Base-by-base conservation (phyloP, 768 basidiomycete genomes). In the Leccinellum rugosiceps region DNA sequence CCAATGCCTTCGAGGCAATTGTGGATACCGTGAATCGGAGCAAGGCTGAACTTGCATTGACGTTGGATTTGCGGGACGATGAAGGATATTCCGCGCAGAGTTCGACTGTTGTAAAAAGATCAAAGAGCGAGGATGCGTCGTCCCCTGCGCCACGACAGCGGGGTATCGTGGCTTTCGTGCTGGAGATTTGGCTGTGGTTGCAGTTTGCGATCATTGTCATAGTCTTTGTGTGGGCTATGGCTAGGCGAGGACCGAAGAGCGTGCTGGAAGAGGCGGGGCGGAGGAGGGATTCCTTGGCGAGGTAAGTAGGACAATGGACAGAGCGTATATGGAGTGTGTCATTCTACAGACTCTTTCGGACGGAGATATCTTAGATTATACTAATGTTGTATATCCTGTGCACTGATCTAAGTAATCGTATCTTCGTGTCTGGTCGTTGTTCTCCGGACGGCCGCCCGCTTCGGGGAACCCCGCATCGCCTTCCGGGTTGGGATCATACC, bases 111-210 rank as follows among this genome's bases (percentile, higher is more conserved):
- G 50, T 25, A 25, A 32, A 26, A 47, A 59, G 26, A n/a, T 61
- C 62, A 6, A 48, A 50, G 31, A 56, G 44, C 6, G 45, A 45
- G 38, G 38, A 54, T 51, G 46, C 62, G 57, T 58, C 64, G 4
- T n/a, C 55, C 17, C 41, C 55, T 19, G 51, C 54, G 15, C 68
- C 70, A 0, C 71, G 68, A 56, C 65, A 71, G 15, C 73, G 76
- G 6, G 65, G 71, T 7, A 59, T 77, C 21, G 73, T 75, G 32
- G 73, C 68, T 41, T 72, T 87, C 50, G 68, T 92, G 61, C 64
- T 93, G 50, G 88, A 91, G 73, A 68, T 89, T 21, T 93, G 92
- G 92, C 71, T 93, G 60, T 91, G 90, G 89, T 69, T 92, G 58
- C 92, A 94, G 71, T 92, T 93, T 66, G 76, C 70, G 8, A 77